Evolutionary conservation across 2,329 filamentous ascomycete genomes (phyloP), one percentile per base, ranked within the genome.

Genomic region (Claviceps humidiphila): DNA sequence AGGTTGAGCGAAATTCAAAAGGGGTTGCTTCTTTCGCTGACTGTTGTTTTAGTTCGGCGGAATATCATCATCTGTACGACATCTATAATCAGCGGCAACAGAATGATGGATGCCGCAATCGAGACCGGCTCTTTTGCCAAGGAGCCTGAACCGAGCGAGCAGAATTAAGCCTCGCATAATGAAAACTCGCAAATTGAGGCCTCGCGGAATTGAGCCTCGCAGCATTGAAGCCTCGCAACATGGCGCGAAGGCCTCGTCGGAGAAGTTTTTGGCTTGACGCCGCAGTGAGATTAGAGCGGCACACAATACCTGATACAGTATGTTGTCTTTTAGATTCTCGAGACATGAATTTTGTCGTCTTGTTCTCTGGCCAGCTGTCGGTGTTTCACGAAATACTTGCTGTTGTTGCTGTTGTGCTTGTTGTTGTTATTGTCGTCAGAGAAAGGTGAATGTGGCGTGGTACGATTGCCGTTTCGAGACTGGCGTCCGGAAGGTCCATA

Each of bases 1-100:
- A 59, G 73, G 62, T 39, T n/a, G 20, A 38, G 14, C 39, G 24
- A 13, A 40, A 22, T 5, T 42, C 22, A 26, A 42, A n/a, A 22
- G 2, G 9, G 6, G 8, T 17, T 5, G 37, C 11, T 42, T 42
- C 17, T 40, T 41, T n/a, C n/a, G 39, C 44, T 51, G 9, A 51
- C 24, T 41, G 3, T 30, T n/a, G 8, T 11, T 48, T 48, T 63
- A 84, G 84, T 77, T 49, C 83, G 84, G 59, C 82, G 87, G 65
- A 87, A 87, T 63, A 85, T 98, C 59, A 75, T 98, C 48, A 90
- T 98, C 63, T 94, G 88, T 66, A 91, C 93, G 49, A 98, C 93
- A 16, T 87, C 87, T 51, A 84, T 98, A 43, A 81, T 97, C 54
- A 95, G 82, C 70, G 93, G 94, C 30, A 87, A 91, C 66, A 82